Base-by-base conservation (phyloP, 2,329 filamentous ascomycete genomes). In the Thermoascus crustaceus region DNA sequence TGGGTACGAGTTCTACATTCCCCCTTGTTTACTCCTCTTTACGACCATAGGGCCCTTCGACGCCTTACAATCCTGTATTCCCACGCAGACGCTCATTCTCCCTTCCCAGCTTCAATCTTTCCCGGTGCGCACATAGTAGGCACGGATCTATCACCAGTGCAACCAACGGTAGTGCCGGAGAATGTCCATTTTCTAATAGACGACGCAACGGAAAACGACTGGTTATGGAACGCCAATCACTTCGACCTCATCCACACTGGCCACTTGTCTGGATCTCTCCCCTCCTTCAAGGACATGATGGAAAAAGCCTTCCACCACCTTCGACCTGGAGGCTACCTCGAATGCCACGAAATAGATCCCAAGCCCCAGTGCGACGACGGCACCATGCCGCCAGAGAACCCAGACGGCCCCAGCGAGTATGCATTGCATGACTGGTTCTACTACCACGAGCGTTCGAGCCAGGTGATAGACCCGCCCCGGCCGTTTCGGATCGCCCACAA, bases 141-240 rank as follows among this genome's bases (percentile, higher is more conserved):
- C 20, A 80, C 75, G 6, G 80, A 84, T 48, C 65, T 84, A 4
- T 82, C 78, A 1, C 78, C 79, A 2, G 77, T 82, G 17, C 80
- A 84, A 49, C 78, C 79, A 2, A 62, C 63, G 4, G 66, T 73
- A 31, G 78, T 85, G 1, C 82, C 83, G 0, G 72, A 74, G 11
- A 88, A 88, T 43, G 79, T 86, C 9, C 74, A 77, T 42, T 88
- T 88, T 45, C 76, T 77, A 41, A 72, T 88, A 30, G 81, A 86
- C 50, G 82, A 87, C 48, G 69, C 69, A 51, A 68, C 71, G 3
- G 75, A 78, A 49, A 63, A 68, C 1, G 71, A 81, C 37, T 78
- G 76, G 75, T 61, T 73, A 60, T 52, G 75, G 60, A 60, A 67
- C 4, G 48, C 60, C 0, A 47, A 66, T 37, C 49, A 67, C 44